Conservation (phyloP, 768 basidiomycete genomes). For the Phaeolepiota aurea region DNA sequence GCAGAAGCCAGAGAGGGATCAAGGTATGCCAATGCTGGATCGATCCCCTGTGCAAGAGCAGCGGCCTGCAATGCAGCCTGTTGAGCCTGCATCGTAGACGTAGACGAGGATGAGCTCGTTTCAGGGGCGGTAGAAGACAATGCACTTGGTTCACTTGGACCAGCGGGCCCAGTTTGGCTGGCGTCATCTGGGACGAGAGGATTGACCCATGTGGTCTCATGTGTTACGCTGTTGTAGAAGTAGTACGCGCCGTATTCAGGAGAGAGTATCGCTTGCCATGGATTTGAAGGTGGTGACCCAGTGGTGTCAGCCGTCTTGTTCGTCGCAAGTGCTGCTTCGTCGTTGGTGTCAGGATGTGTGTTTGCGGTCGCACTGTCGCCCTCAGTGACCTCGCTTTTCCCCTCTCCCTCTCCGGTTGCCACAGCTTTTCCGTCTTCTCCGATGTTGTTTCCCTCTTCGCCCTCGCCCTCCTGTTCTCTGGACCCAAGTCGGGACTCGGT, state of each 20-base stretch:
- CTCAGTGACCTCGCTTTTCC: neutral
- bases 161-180: conserved; percentile 7
- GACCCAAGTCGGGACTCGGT: neutral
- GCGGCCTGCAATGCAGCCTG: conserved; percentile 56
- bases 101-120: conserved; percentile 11
- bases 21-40: conserved; percentile 72
- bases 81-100: conserved; percentile 17
- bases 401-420: neutral
- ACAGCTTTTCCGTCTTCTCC: neutral
- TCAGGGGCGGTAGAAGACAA: conserved; percentile 9
- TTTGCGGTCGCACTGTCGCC: neutral
- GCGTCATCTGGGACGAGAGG: conserved; percentile 42
- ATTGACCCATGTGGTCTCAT: conserved; percentile 81
- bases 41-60: conserved; percentile 73
- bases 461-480: neutral
- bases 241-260: conserved; percentile 77
- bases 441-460: neutral
- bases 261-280: conserved; percentile 81
- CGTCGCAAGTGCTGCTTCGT: neutral
- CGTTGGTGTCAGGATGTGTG: neutral
- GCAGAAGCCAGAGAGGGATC: conserved; percentile 56
- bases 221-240: conserved; percentile 69
- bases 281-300: conserved; percentile 5
- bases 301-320: too few species aligned
- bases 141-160: conserved; percentile 13